These are phyloP conservation scores for Starmerella vaccinii DNA, from an alignment of 805 yeast genomes.

Conservation along the genomic window DNA sequence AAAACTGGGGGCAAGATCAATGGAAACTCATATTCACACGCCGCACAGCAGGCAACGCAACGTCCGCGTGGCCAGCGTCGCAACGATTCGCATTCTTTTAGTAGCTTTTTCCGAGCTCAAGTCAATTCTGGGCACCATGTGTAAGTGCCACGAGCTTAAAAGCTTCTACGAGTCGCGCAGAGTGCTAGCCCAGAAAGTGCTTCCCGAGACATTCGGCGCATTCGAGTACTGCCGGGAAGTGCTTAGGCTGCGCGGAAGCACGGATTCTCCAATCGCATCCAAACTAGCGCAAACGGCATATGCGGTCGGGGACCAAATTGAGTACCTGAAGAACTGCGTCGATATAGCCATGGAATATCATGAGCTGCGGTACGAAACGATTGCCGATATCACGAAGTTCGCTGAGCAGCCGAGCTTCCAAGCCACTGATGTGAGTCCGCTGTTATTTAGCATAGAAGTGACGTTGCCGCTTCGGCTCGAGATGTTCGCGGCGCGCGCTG, in stretches of 20 bases:
- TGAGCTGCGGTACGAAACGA: slow-evolving; percentile 9
- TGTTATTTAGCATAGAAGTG: slow-evolving; percentile 6
- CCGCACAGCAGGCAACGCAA: not conserved
- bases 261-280: slow-evolving; percentile 13
- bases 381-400: slow-evolving; percentile 8
- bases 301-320: slow-evolving; percentile 6
- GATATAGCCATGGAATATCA: slow-evolving; percentile 8
- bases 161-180: slow-evolving; percentile 3
- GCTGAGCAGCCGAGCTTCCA: not conserved
- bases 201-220: slow-evolving; percentile 6
- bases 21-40: not conserved
- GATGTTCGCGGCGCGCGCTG: not conserved
- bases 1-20: not conserved
- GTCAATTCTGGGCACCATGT: not conserved
- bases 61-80: slow-evolving; percentile 10
- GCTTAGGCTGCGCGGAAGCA: slow-evolving; percentile 10
- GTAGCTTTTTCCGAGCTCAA: slow-evolving; percentile 4
- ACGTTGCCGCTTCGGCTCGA: slow-evolving; percentile 14
- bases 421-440: not conserved
- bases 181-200: slow-evolving; percentile 1
- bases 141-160: not conserved
- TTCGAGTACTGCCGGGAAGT: slow-evolving; percentile 10
- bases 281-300: slow-evolving; percentile 12
- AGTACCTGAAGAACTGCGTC: slow-evolving; percentile 1
- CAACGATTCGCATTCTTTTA: slow-evolving; percentile 10